phyloP scores from a whole-genome alignment of 2,329 filamentous ascomycete genomes.

The Hymenoscyphus linearis region DNA sequence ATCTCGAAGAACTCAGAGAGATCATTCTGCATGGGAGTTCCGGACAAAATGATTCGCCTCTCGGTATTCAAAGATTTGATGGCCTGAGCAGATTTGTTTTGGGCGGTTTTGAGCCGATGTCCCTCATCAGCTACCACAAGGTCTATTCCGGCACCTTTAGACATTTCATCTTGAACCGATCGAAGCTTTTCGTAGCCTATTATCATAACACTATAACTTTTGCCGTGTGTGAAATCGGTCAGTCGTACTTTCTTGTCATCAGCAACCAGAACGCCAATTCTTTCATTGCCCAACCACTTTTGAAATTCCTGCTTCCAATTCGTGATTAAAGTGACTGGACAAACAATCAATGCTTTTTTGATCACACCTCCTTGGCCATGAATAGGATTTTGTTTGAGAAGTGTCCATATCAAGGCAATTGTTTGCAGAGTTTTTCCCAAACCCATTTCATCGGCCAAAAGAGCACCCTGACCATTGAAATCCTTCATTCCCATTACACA shows the following conservation, averaged over 20 bases:
- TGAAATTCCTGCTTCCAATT: slow-evolving; percentile 71
- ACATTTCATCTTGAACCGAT: slow-evolving; percentile 58
- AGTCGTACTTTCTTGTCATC: slow-evolving; percentile 54
- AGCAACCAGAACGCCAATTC: slow-evolving; percentile 63
- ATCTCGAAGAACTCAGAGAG: slow-evolving; percentile 90
- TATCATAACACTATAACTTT: slow-evolving; percentile 65
- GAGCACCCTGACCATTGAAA: slow-evolving; percentile 62
- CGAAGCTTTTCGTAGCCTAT: slow-evolving; percentile 68
- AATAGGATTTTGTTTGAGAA: slow-evolving; percentile 66
- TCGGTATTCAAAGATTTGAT: slow-evolving; percentile 81
- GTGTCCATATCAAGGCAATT: slow-evolving; percentile 65
- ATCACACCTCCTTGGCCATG: slow-evolving; percentile 50
- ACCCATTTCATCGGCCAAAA: slow-evolving; percentile 73
- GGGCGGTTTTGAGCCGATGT: slow-evolving; percentile 94
- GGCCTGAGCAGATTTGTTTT: slow-evolving; percentile 84
- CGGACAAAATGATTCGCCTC: slow-evolving; percentile 38
- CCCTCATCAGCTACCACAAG: slow-evolving; percentile 98
- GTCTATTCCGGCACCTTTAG: slow-evolving; percentile 58
- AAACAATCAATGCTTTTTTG: slow-evolving; percentile 67
- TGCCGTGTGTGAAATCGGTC: slow-evolving; percentile 64
- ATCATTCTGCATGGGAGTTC: slow-evolving; percentile 94
- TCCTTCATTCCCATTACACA: slow-evolving; percentile 69
- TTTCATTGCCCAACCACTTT: slow-evolving; percentile 68
- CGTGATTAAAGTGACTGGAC: slow-evolving; percentile 64
- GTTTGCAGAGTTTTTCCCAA: slow-evolving; percentile 70